A percentile compares a stretch with the other conserved stretches of the same genome.
Conservation (phyloP, 306 rosid species). For the Cyclanthera cordifolia region DNA sequence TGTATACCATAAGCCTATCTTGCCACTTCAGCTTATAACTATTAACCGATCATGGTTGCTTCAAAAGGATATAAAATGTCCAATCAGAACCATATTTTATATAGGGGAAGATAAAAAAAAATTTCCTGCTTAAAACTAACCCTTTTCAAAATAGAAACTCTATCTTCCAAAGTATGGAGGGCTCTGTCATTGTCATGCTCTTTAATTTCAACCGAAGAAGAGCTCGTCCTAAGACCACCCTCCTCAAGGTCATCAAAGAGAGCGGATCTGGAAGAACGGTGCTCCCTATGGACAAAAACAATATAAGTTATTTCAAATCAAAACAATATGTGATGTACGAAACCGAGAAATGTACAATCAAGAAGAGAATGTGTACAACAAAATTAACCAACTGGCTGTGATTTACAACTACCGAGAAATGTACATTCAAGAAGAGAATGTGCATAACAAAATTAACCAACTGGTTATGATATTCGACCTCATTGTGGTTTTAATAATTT, state of each 20-base stretch:
- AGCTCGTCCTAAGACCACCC: slow-evolving; percentile 67
- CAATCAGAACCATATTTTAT: no score
- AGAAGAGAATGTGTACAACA: no score
- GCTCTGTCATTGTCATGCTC: slow-evolving; percentile 73
- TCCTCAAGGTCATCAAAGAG: slow-evolving; percentile 79
- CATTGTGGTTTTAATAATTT: neutral
- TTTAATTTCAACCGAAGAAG: slow-evolving; percentile 41
- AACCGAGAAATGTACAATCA: neutral
- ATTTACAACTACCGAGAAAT: neutral
- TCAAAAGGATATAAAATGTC: no score
- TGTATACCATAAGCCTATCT: no score
- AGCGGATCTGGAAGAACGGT: slow-evolving; percentile 55
- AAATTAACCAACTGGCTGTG: neutral
- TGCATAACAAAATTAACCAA: neutral
- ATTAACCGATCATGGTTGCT: no score
- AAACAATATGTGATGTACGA: neutral
- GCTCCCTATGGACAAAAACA: slow-evolving; percentile 41
- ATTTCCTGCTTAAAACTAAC: no score
- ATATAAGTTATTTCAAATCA: neutral
- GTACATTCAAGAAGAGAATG: neutral
- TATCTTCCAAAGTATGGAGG: slow-evolving; percentile 62
- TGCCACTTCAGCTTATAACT: no score
- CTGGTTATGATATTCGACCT: neutral
- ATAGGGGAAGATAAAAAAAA: neutral
- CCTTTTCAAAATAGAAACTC: slow-evolving; percentile 61